Conservation (phyloP, 257 asterid species). For the Solanum stenotomum region DNA sequence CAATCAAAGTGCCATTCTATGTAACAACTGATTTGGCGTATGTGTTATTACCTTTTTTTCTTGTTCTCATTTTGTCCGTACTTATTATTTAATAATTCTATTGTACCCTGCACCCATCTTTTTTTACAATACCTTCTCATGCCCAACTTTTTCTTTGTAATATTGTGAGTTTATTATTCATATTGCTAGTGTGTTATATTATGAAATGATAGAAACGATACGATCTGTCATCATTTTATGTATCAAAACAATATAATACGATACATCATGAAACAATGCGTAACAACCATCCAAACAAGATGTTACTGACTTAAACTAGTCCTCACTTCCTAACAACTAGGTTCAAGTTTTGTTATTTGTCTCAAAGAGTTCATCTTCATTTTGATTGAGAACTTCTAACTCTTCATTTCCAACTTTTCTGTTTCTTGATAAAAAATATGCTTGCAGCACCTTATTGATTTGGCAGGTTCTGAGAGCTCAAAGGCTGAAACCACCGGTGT, state of each 20-base stretch:
- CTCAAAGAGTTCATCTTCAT: not conserved
- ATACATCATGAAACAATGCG: not conserved
- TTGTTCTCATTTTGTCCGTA: not conserved
- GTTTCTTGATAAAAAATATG: conserved; percentile 6
- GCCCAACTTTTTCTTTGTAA: not conserved
- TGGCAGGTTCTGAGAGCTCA: conserved; percentile 99
- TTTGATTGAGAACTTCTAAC: not conserved
- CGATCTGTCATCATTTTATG: not conserved
- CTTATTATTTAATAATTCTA: not conserved
- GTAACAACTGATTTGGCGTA: not conserved
- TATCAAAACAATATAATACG: not conserved
- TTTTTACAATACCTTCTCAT: not conserved
- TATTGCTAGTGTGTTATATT: not conserved
- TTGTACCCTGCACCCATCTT: not conserved
- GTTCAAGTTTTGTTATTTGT: not conserved
- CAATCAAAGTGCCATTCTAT: not conserved
- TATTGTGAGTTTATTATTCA: not conserved
- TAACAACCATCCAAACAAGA: not conserved
- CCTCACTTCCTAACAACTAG: not conserved
- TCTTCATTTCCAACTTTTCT: not conserved
- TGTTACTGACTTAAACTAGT: not conserved
- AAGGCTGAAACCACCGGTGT: conserved; percentile 87
- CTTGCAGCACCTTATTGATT: conserved; percentile 96
- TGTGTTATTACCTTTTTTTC: not conserved
- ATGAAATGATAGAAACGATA: not conserved